Base-by-base conservation (phyloP, 2,329 filamentous ascomycete species). In the Botryotinia narcissicola region DNA sequence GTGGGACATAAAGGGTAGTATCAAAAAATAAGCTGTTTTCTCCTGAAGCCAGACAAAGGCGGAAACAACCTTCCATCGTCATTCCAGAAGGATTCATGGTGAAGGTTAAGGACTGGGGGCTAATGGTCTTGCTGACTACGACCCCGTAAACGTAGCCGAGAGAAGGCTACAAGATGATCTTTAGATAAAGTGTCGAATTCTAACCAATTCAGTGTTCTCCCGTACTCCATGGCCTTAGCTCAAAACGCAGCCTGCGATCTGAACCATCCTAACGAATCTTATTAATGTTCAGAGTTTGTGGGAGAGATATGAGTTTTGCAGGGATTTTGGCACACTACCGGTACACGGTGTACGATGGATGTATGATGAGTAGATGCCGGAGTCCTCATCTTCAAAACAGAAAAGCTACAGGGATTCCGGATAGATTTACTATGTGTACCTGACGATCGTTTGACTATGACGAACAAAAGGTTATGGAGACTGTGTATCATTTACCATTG, bases 21-120 rank as follows among this genome's bases (percentile, higher is more conserved):
- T 63, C 5, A 63, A 63, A 40, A 44, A 44, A 14, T 20, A 44
- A 44, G 61, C 61, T 10, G 16, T 44, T 40, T 44, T 40, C 16
- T 4, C 40, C 61, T 29, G 25, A 6, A 32, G 16, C 25, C 2
- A n/a, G 16, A 7, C n/a, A 18, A 9, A 22, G 60, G 22, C 25
- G 12, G 16, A 20, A 14, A 42, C n/a, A 63, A n/a, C 40, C 42
- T 46, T 54, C 48, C 25, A 54, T 40, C 42, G 32, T 46, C 2
- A 64, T 63, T 63, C 61, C 5, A 44, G 61, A 63, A 63, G 61
- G 40, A 63, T 63, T 44, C 61, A 63, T 63, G n/a, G 6, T 62
- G 37, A 42, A n/a, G 29, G 25, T 42, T 42, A n/a, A 62, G 35
- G 25, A 9, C 18, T 42, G 60, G 12, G 25, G 48, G 25, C 48